Evolutionary conservation across 2,329 filamentous ascomycete species (phyloP), one percentile per base, ranked within the genome.

Genomic region (Fusarium odoratissimum): DNA sequence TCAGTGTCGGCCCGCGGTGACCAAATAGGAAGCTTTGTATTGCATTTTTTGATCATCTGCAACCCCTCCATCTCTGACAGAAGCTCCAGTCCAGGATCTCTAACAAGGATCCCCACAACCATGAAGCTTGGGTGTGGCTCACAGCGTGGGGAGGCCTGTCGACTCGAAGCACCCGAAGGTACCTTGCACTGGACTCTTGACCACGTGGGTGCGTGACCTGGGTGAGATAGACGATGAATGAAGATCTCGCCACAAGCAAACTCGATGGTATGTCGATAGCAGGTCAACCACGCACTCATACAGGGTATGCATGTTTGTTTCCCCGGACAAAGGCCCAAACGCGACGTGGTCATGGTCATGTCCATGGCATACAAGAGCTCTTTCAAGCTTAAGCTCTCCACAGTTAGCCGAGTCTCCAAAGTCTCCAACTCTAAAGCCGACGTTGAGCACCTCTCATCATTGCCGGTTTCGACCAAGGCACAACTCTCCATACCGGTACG

Each of bases 331-430:
- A 57, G 44, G 40, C n/a, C 31, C 28, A 30, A n/a, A 45, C 17
- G 35, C 41, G 35, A 38, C 35, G 31, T 33, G 21, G 21, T 17
- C 14, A 30, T n/a, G 44, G 31, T 13, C 48, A 14, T 19, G 35
- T 17, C 10, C 35, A 37, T 51, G 31, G 30, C 46, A 49, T 23
- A 23, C 21, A 23, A 49, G 51, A 72, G 44, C 65, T 60, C 40
- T 42, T 45, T n/a, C 23, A 60, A 60, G 52, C 54, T 67, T 51
- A 25, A 70, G 69, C 70, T 71, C 71, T 71, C 71, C 70, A 73
- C 71, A 71, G 55, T 73, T 73, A 73, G 57, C 71, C 70, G 71
- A 60, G 33, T 13, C 44, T 38, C 25, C 28, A 28, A 58, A 59
- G 25, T 60, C 31, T 57, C 44, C 14, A 31, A 38, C 25, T 54